A percentile compares a stretch with the other conserved stretches of the same genome.
Conservation (phyloP, 1,284 basidiomycete species). For the Gymnopus androsaceus region DNA sequence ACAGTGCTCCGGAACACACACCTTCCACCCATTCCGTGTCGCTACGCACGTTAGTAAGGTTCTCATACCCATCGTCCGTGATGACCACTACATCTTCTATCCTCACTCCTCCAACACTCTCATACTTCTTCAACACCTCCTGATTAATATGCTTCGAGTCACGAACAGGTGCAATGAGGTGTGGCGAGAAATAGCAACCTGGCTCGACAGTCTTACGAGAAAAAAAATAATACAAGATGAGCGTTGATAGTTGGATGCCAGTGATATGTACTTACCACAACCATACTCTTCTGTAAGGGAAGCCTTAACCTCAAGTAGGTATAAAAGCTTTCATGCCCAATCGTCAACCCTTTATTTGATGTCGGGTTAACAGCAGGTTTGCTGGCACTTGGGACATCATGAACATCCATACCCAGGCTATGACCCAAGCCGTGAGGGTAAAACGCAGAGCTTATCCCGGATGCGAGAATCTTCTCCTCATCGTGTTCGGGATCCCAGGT, state of each 20-base stretch:
- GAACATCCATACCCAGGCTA: constrained; percentile 86
- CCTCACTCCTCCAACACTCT: constrained; percentile 82
- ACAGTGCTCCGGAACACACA: constrained; percentile 67
- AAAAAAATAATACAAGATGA: constrained; percentile 1
- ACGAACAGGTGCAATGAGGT: constrained; percentile 70
- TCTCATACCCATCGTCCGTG: constrained; percentile 66
- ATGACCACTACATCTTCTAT: constrained; percentile 89
- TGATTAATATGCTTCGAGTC: constrained; percentile 72
- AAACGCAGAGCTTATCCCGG: constrained; percentile 80
- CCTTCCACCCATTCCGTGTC: constrained; percentile 79
- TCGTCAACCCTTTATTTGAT: constrained; percentile 40
- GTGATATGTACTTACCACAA: constrained; percentile 58
- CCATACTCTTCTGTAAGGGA: constrained; percentile 76
- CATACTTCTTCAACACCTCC: constrained; percentile 71
- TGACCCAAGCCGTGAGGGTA: constrained; percentile 93
- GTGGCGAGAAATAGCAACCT: constrained; percentile 84
- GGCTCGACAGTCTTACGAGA: constrained; percentile 93
- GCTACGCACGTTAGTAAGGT: constrained; percentile 78
- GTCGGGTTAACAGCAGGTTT: constrained; percentile 60
- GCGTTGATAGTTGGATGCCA: constrained; percentile 3
- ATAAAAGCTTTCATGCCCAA: constrained; percentile 70
- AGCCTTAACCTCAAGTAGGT: constrained; percentile 76
- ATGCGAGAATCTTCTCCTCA: constrained; percentile 70
- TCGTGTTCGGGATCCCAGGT: constrained; percentile 55
- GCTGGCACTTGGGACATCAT: constrained; percentile 78